Conservation (phyloP, 108 stramenopile species). For the Pseudonitzschia delicatissima region DNA sequence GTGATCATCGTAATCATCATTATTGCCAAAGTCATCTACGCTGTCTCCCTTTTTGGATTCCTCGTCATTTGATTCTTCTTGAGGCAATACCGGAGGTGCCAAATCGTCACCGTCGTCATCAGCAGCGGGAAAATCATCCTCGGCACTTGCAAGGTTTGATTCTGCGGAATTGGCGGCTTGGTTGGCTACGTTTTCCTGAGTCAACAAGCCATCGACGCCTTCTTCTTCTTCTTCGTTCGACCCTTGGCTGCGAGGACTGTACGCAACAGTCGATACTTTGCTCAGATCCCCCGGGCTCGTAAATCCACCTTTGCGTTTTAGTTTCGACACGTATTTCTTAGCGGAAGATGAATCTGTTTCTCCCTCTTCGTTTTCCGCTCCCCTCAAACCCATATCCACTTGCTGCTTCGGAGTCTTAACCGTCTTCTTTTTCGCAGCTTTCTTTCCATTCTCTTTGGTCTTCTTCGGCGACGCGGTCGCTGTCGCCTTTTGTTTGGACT, state of each 20-base stretch:
- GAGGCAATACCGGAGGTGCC: constrained; percentile 22
- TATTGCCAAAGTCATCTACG: constrained; percentile 17
- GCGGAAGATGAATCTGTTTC: constrained; percentile 5
- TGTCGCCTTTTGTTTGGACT: not conserved
- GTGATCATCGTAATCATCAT: constrained; percentile 32
- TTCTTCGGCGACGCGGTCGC: not conserved
- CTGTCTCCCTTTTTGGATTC: constrained; percentile 11
- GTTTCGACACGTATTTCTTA: constrained; percentile 5
- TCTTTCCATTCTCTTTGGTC: constrained; percentile 2
- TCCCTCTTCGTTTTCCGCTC: constrained; percentile 2
- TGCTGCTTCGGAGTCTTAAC: constrained; percentile 12
- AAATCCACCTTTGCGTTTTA: constrained; percentile 12
- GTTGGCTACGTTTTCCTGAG: constrained; percentile 10
- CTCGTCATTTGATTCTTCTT: constrained; percentile 26
- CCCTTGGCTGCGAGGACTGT: constrained; percentile 23
- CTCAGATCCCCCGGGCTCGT: constrained; percentile 46
- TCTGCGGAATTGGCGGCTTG: constrained; percentile 11
- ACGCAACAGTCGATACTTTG: constrained; percentile 38
- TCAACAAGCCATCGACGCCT: constrained; percentile 6
- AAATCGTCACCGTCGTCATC: constrained; percentile 37
- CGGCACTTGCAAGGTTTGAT: not conserved
- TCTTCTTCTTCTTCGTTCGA: constrained; percentile 3
- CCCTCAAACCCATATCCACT: constrained; percentile 3
- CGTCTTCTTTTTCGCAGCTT: constrained; percentile 2
- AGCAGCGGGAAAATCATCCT: constrained; percentile 15